Percentiles rank a stretch among this genome's conserved stretches.
These are phyloP conservation scores for Grigorovia transvaalensis DNA, from an alignment of 805 yeast genomes.

Conservation along the genomic window DNA sequence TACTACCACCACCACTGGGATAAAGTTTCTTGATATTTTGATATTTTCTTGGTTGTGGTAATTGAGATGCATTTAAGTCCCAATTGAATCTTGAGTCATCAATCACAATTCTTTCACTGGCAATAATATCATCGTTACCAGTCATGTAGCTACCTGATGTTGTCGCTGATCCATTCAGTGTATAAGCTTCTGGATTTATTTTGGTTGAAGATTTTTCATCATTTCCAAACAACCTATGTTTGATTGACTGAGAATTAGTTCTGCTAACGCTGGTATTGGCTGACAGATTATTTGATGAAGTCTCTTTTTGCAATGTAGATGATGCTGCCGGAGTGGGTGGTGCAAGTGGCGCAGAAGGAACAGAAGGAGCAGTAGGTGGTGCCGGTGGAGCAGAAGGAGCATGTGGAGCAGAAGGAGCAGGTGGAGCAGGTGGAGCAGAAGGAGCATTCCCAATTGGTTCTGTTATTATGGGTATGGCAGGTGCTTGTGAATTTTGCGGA, in stretches of 20 bases:
- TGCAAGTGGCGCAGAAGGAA: conserved; percentile 13
- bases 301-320: conserved; percentile 12
- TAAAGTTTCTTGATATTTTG: conserved; percentile 65
- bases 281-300: conserved; percentile 6
- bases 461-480: conserved; percentile 3
- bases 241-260: conserved; percentile 3
- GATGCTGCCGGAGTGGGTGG: conserved; percentile 12
- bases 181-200: conserved; percentile 10
- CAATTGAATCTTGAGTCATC: conserved; percentile 67
- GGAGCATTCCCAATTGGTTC: conserved; percentile 14
- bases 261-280: background rate
- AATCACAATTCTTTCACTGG: conserved; percentile 33
- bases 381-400: conserved; percentile 8
- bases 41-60: conserved; percentile 84
- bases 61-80: conserved; percentile 44
- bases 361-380: conserved; percentile 10
- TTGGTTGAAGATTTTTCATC: conserved; percentile 20
- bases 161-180: conserved; percentile 5
- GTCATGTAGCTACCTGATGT: conserved; percentile 8
- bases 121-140: conserved; percentile 8
- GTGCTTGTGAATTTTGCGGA: conserved; percentile 6
- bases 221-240: conserved; percentile 25
- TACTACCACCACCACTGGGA: conserved; percentile 91
- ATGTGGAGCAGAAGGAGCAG: conserved; percentile 20
- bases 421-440: conserved; percentile 11